Conservation (phyloP, 1,284 basidiomycete genomes). For the Athelia psychrophila region DNA sequence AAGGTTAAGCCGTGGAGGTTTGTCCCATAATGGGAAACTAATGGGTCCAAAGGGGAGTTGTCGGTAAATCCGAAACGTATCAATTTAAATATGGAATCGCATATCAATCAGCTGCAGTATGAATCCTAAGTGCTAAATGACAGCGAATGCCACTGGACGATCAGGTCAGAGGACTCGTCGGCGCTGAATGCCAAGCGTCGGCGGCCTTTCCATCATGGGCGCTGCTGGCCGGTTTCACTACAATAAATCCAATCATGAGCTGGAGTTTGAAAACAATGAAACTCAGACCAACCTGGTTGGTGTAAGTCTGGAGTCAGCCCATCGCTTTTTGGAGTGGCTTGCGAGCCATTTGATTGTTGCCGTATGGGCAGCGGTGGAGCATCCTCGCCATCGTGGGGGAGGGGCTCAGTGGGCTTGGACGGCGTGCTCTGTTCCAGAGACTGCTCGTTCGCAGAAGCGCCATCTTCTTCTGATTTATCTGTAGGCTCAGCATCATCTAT, state of each 20-base stretch:
- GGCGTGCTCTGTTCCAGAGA: background rate
- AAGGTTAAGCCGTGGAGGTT: too few species aligned
- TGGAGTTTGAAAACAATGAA: too few species aligned
- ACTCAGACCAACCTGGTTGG: too few species aligned
- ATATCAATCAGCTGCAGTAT: too few species aligned
- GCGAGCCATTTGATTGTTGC: background rate
- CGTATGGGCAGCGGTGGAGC: background rate
- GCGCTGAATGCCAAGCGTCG: too few species aligned
- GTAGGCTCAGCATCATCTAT: conserved; percentile 23
- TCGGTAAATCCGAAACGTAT: too few species aligned
- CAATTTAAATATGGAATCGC: too few species aligned
- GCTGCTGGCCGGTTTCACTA: background rate
- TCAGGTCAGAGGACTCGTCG: too few species aligned
- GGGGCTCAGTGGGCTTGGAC: conserved; percentile 23
- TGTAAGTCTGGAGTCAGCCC: background rate
- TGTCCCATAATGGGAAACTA: background rate
- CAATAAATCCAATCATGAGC: background rate
- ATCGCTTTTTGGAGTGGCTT: background rate
- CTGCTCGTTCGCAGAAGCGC: conserved; percentile 6
- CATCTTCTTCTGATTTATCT: conserved; percentile 13
- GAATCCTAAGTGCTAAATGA: too few species aligned
- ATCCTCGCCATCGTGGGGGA: conserved; percentile 11
- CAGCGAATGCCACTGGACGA: too few species aligned
- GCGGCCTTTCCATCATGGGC: background rate
- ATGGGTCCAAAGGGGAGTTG: background rate